A percentile compares a stretch with the other conserved stretches of the same genome.
Evolutionary conservation across 768 basidiomycete species (phyloP).

Genomic region (Lyophyllum decastes): DNA sequence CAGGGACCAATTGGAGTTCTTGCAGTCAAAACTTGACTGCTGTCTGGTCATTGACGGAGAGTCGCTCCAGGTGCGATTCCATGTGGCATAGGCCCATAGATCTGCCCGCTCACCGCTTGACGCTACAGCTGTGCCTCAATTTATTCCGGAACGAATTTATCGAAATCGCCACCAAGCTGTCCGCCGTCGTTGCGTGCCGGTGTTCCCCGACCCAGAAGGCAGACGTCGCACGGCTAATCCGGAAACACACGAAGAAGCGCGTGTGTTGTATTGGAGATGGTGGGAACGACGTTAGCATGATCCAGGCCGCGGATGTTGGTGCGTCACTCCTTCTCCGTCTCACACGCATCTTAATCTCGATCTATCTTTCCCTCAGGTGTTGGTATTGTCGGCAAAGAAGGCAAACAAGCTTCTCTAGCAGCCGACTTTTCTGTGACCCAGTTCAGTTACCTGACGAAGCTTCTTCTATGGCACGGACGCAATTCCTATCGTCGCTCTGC

Average conservation of each 20-base stretch:
- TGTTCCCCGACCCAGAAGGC: conserved; percentile 99
- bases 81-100: not conserved
- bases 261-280: conserved; percentile 99
- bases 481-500: conserved; percentile 98
- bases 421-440: conserved; percentile 98
- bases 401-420: conserved; percentile 97
- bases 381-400: conserved; percentile 98
- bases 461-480: conserved; percentile 97
- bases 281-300: conserved; percentile 99
- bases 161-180: conserved; percentile 92
- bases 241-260: conserved; percentile 86
- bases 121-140: conserved; percentile 78
- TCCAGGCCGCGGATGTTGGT: conserved; percentile 99
- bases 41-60: conserved; percentile 99
- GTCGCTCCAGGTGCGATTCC: conserved; percentile 75
- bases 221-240: conserved; percentile 92
- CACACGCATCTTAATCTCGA: not conserved
- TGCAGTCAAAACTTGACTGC: conserved; percentile 93
- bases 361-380: conserved; percentile 56
- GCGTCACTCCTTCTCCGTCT: conserved; percentile 31
- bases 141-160: conserved; percentile 94
- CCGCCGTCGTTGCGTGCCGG: conserved; percentile 95
- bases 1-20: conserved; percentile 86
- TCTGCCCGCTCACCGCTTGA: not conserved
- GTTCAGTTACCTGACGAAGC: conserved; percentile 93